Evolutionary conservation across 768 basidiomycete species (phyloP), one percentile per base, ranked within the genome.

Genomic region (Mycena floridula): DNA sequence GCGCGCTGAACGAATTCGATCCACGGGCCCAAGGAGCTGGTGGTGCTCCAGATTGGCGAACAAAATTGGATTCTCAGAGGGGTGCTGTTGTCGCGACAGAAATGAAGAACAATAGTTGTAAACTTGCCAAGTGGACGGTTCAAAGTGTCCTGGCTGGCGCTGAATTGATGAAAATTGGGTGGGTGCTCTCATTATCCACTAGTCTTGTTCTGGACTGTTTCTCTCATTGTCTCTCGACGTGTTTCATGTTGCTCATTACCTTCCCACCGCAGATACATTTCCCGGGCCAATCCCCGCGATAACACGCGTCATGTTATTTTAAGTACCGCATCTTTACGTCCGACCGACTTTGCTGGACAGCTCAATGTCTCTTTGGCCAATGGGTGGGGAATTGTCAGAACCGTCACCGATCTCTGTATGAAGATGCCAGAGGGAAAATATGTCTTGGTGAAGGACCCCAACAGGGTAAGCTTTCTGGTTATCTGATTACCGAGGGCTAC

Each of bases 81-180:
- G 96, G 96, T 50, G 96, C 96, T 2, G 95, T 99, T 35, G 93
- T 98, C 48, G 92, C 96, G 26, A 94, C 91, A 21, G 96, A 99
- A 73, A 98, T 98, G 96, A 99, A 98, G 73, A 99, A 99, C 67
- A 99, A 99, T 69, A 89, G 85, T 55, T 93, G 85, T 69, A 99
- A 99, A 64, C 77, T 99, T 23, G 93, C 94, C 16, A 87, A 95
- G 57, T 99, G 95, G 93, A 85, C 95, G 0, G 89, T 97, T 15
- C 93, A 97, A 70, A 88, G 88, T 59, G 75, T 97, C 28, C 72
- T 99, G 26, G 92, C 96, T 36, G 96, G 96, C 36, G 95, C 93
- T 18, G 96, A 98, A 41, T 68, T 84, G 49, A 86, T 98, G 83
- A 99, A 98, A 70, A 91, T 98, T 59, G 95, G 94, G 91, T 95